phyloP scores from a whole-genome alignment of 108 stramenopile species.

The Discostella pseudostelligera region DNA sequence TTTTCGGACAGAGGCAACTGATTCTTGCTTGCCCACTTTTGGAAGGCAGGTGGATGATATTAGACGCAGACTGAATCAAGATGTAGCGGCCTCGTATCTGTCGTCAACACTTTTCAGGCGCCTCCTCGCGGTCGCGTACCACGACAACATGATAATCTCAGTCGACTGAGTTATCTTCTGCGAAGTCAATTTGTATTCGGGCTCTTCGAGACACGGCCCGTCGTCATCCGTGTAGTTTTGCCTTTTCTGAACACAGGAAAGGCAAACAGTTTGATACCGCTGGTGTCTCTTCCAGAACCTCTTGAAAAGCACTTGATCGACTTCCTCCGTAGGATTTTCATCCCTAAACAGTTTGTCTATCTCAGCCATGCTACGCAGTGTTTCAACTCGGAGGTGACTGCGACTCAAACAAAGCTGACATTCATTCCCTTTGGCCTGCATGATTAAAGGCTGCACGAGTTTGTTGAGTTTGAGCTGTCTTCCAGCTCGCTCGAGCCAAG shows the following conservation, averaged over 20 bases:
- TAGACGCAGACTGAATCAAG: too few relatives aligned
- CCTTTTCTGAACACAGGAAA: slow-evolving; percentile 46
- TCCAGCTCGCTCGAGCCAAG: slow-evolving; percentile 61
- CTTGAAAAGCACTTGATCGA: slow-evolving; percentile 77
- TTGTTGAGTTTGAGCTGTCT: slow-evolving; percentile 44
- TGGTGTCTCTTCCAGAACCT: slow-evolving; percentile 66
- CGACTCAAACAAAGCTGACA: slow-evolving; percentile 73
- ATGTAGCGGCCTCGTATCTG: too few relatives aligned
- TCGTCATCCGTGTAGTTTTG: slow-evolving; percentile 24
- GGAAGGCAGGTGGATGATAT: too few relatives aligned
- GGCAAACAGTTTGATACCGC: slow-evolving; percentile 62
- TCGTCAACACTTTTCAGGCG: neutral
- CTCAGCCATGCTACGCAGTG: slow-evolving; percentile 54
- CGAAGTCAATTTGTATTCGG: neutral
- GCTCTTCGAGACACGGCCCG: slow-evolving; percentile 12
- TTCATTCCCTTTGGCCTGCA: slow-evolving; percentile 55
- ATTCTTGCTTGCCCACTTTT: too few relatives aligned
- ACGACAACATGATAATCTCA: neutral
- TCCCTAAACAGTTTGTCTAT: slow-evolving; percentile 49
- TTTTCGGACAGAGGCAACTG: too few relatives aligned
- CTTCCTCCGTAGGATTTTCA: slow-evolving; percentile 55
- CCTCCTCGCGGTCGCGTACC: neutral
- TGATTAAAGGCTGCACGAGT: slow-evolving; percentile 55
- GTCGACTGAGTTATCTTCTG: neutral
- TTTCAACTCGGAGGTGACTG: slow-evolving; percentile 69